Base-by-base conservation (phyloP, 495 filamentous ascomycete genomes). In the Penicillium malachiteum region DNA sequence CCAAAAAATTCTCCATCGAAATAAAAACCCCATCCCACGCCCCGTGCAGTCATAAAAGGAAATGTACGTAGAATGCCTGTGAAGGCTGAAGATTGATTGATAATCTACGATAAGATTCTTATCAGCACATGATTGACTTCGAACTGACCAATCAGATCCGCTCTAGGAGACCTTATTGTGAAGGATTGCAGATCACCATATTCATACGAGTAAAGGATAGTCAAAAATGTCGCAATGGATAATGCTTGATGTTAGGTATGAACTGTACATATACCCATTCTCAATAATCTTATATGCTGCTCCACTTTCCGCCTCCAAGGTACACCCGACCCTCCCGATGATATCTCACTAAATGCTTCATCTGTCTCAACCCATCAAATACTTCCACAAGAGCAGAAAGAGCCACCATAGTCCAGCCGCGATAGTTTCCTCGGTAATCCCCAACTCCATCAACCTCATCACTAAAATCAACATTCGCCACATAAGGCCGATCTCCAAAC, bases 1-100 rank as follows among this genome's bases (percentile, higher is more conserved):
- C 79, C 18, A 85, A 42, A 57, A 80, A 87, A 6, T 74, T 68
- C 50, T 88, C 84, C 85, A 87, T 87, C 5, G 14, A 37, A 44
- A 18, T 35, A 3, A 44, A 30, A 3, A 3, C 9, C 43, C 26
- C 26, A 46, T 12, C 13, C 21, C 18, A 32, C 5, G 9, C 3
- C 26, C 26, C 26, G 41, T 44, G 26, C 21, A 6, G 10, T 12
- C 13, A 46, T 14, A 8, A 14, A 21, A 17, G 10, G 30, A 46
- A 32, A 13, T 46, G 26, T 3, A 16, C 48, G 41, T 16, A 18
- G 49, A 39, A 16, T 40, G n/a, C n/a, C n/a, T 48, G 13, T 46
- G 34, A 18, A 44, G 18, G 33, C 34, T 35, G 32, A 39, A 35
- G 31, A 14, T n/a, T 46, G 43, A 32, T 46, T 32, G 56, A 62